Percentiles rank a stretch among this genome's conserved stretches.
phyloP scores from a whole-genome alignment of 116 monocot species.

The Trichopus zeylanicus region DNA sequence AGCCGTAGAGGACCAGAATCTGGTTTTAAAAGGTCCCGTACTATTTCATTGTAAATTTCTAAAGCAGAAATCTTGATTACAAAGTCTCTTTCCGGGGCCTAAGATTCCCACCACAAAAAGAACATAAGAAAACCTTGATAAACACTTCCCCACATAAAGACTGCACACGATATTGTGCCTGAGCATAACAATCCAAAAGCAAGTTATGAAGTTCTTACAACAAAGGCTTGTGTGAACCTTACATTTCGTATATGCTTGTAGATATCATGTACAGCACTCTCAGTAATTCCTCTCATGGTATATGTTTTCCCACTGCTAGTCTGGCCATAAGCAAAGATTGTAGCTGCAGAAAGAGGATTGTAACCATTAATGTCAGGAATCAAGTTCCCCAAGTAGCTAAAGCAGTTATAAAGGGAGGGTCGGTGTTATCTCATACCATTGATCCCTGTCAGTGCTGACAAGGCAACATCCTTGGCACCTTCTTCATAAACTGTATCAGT shows the following conservation, averaged over 20 bases:
- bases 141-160: too few species aligned
- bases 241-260: conserved; percentile 81
- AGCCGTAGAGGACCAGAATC: conserved; percentile 74
- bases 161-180: too few species aligned
- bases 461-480: conserved; percentile 84
- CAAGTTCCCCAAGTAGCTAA: not conserved
- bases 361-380: not conserved
- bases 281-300: conserved; percentile 84
- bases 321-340: conserved; percentile 97
- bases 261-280: conserved; percentile 76
- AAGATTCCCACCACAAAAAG: too few species aligned
- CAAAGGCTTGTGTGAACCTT: conserved; percentile 12
- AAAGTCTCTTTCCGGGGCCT: conserved; percentile 69
- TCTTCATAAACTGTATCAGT: conserved; percentile 75
- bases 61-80: conserved; percentile 81
- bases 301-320: conserved; percentile 96
- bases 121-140: too few species aligned
- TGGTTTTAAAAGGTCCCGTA: conserved; percentile 69
- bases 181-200: too few species aligned
- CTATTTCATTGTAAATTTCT: conserved; percentile 94
- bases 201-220: too few species aligned
- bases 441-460: conserved; percentile 87
- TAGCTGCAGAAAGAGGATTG: conserved; percentile 41
- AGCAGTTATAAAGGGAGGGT: not conserved
- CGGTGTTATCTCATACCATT: conserved; percentile 51